Percentiles rank a stretch among this genome's conserved stretches.
phyloP scores from a whole-genome alignment of 1,139 yeast species.

The Saccharomyces hybrid region DNA sequence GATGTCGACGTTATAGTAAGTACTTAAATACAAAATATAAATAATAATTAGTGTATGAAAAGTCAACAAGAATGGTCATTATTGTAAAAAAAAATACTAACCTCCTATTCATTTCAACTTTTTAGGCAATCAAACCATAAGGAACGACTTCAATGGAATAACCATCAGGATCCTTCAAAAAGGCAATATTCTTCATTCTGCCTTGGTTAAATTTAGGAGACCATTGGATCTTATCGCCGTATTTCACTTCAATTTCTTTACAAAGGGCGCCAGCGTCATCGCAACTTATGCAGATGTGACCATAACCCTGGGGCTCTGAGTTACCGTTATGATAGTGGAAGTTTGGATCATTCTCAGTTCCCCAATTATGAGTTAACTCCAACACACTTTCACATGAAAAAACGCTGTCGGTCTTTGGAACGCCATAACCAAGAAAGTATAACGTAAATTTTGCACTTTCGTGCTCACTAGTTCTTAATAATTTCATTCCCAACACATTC shows the following conservation, averaged over 20 bases:
- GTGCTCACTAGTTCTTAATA: slow-evolving; percentile 49
- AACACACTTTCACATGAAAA: slow-evolving; percentile 51
- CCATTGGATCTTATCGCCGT: slow-evolving; percentile 45
- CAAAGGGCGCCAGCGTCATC: slow-evolving; percentile 55
- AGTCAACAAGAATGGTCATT: neutral
- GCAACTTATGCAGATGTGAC: slow-evolving; percentile 75
- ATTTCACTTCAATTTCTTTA: slow-evolving; percentile 40
- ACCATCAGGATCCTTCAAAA: slow-evolving; percentile 87
- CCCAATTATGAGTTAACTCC: slow-evolving; percentile 93
- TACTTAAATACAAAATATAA: neutral
- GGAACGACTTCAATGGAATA: slow-evolving; percentile 73
- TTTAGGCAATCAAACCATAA: slow-evolving; percentile 10
- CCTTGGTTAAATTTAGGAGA: slow-evolving; percentile 55
- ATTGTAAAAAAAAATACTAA: neutral
- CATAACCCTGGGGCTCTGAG: slow-evolving; percentile 72
- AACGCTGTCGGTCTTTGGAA: slow-evolving; percentile 32
- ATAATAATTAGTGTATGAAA: neutral
- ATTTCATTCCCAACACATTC: slow-evolving; percentile 71
- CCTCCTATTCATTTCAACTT: neutral
- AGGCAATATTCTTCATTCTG: slow-evolving; percentile 52
- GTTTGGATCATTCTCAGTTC: slow-evolving; percentile 71
- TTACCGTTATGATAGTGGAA: slow-evolving; percentile 84
- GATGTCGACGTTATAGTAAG: slow-evolving; percentile 36
- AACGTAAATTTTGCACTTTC: slow-evolving; percentile 72
- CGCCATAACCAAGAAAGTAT: slow-evolving; percentile 72